Base-by-base conservation (phyloP, 2,329 filamentous ascomycete genomes). In the Botrytis aclada region DNA sequence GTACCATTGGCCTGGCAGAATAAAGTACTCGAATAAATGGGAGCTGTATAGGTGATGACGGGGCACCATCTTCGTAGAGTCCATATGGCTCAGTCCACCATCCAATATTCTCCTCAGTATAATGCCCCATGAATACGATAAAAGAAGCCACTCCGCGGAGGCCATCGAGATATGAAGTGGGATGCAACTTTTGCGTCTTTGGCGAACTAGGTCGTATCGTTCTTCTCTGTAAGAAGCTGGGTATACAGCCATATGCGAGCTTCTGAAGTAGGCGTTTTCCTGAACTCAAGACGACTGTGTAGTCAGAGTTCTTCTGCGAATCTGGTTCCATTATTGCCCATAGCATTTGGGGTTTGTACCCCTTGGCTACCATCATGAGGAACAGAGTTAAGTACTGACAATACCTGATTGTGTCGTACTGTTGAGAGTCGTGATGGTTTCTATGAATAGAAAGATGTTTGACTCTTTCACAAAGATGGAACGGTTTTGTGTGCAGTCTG, bases 111-210 rank as follows among this genome's bases (percentile, higher is more conserved):
- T 77, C 84, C 83, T 73, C 82, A 75, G 78, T 84, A 83, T 79
- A 80, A 78, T 86, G 85, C 74, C 83, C 85, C 79, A 85, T 77
- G 76, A 85, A 86, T 74, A 86, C 85, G 60, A 86, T 76, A 69
- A 86, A 80, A 16, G 84, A 83, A 29, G 85, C 85, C 43, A 86
- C 79, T 37, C 85, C 85, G n/a, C 85, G 84, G 63, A 86, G 78
- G 45, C 85, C 84, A 78, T 86, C 85, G 64, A 86, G 82, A 76
- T 85, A 86, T 64, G 78, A 78, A 56, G 79, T 80, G 29, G 82
- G 80, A 74, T 84, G 83, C 69, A 80, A 64, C 74, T 76, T 73
- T 60, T 76, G 74, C 20, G 74, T 47, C 70, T 78, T 80, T 22
- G 74, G 54, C 18, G 72, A 73, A 54, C 72, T 71, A 7, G 80